Base-by-base conservation (phyloP, 2,329 filamentous ascomycete genomes). In the Didymella keratinophila region DNA sequence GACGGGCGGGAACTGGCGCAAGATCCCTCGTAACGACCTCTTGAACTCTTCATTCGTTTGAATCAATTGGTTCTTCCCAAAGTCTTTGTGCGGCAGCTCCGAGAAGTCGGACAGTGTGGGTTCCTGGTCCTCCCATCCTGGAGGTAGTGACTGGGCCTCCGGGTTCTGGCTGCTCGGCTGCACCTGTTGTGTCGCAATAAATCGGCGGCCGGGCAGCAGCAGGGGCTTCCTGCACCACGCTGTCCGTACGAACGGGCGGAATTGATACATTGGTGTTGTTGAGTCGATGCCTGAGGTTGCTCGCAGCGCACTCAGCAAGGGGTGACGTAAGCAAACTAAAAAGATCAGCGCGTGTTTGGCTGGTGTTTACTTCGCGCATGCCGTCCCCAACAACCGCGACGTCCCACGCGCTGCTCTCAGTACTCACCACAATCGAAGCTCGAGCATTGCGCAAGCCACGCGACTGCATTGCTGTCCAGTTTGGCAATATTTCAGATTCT, bases 11-110 rank as follows among this genome's bases (percentile, higher is more conserved):
- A 99, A 98, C 71, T 96, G 87, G 86, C 93, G 95, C 21, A 97
- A 82, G 64, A 98, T 91, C 69, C 93, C 87, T 52, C 93, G 87
- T 70, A 99, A 79, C 12, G 89, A 89, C 77, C 97, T 91, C 73
- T 97, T 97, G 78, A 98, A 95, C 75, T 98, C 93, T 73, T 92
- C 88, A 74, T 98, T 96, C 73, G 98, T 96, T 52, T 78, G 69
- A 83, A 98, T 96, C 78, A 98, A 91, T 77, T 99, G 95, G 69
- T 99, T 99, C 68, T 93, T 89, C 16, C 95, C 95, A 68, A 98
- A 98, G 68, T 91, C 88, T 61, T 85, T 84, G 65, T 90, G 88
- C 2, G 91, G 91, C 21, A 95, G 83, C 71, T 94, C 84, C 28
- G 88, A 87, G 79, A 94, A 94, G 61, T 87, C 85, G 47, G 86